A percentile compares a stretch with the other conserved stretches of the same genome.
These are phyloP conservation scores for Athelia psychrophila DNA, from an alignment of 1,284 basidiomycete genomes.

Conservation along the genomic window DNA sequence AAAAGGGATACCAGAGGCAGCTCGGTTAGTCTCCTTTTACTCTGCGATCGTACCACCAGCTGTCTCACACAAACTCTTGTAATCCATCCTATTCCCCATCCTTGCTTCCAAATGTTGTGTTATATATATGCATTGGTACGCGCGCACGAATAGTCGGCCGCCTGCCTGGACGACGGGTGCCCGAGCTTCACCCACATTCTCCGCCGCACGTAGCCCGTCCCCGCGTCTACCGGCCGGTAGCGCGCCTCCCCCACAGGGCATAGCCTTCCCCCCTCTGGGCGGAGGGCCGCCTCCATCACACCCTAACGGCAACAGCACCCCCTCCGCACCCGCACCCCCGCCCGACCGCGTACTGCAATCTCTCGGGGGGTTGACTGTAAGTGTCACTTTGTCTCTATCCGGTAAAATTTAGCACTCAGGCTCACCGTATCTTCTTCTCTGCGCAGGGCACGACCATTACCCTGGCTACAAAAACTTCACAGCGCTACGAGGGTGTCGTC, in stretches of 20 bases:
- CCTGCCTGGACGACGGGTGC: slow-evolving; percentile 63
- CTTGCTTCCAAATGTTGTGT: background rate
- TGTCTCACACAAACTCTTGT: background rate
- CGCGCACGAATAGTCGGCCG: slow-evolving; percentile 39
- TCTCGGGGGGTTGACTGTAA: slow-evolving; percentile 62
- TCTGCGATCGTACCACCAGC: background rate
- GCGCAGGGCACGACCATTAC: slow-evolving; percentile 71
- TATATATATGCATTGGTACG: background rate
- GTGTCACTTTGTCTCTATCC: slow-evolving; percentile 24
- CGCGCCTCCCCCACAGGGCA: slow-evolving; percentile 47
- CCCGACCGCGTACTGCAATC: slow-evolving; percentile 58
- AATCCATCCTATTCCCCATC: background rate
- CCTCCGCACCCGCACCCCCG: slow-evolving; percentile 37
- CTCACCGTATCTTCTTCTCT: slow-evolving; percentile 13
- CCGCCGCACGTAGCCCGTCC: slow-evolving; percentile 15
- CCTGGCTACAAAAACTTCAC: slow-evolving; percentile 61
- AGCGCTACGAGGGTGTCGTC: slow-evolving; percentile 71
- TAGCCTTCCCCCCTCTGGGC: slow-evolving; percentile 47
- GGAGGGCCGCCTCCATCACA: slow-evolving; percentile 20
- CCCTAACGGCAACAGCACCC: slow-evolving; percentile 36
- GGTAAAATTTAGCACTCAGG: background rate
- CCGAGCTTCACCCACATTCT: slow-evolving; percentile 65
- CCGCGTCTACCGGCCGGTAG: slow-evolving; percentile 30
- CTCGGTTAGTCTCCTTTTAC: slow-evolving; percentile 41
- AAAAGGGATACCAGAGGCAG: slow-evolving; percentile 53